These are phyloP conservation scores for Vaccinium vitisidaea DNA, from an alignment of 148 eudicot species.

Conservation along the genomic window DNA sequence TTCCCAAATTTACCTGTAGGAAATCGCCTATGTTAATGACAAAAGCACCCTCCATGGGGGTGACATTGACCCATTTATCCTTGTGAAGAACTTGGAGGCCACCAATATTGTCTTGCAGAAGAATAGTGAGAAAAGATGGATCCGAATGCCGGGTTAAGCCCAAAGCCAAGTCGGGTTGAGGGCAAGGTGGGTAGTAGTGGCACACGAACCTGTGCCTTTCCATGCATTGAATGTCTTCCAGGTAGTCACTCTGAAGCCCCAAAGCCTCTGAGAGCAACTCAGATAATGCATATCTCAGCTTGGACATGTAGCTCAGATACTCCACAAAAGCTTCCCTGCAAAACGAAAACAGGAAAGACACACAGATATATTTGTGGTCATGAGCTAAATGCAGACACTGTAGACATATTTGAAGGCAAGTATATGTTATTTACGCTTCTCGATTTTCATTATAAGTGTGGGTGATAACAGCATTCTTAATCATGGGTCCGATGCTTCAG, in stretches of 20 bases:
- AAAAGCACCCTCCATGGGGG: slow-evolving; percentile 41
- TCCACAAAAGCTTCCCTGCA: not conserved
- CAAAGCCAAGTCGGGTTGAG: slow-evolving; percentile 39
- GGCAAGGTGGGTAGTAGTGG: slow-evolving; percentile 49
- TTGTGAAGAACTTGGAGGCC: slow-evolving; percentile 48
- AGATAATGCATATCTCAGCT: slow-evolving; percentile 9
- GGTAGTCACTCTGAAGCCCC: slow-evolving; percentile 33
- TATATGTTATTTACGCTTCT: not conserved
- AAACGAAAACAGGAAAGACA: not conserved
- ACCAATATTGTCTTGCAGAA: slow-evolving; percentile 35
- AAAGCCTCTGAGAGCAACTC: slow-evolving; percentile 39
- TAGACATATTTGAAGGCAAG: too few relatives aligned
- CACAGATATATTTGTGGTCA: not conserved
- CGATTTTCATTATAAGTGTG: not conserved
- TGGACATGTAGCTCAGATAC: not conserved
- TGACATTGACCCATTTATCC: slow-evolving; percentile 38
- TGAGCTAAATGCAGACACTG: not conserved
- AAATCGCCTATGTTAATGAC: slow-evolving; percentile 41
- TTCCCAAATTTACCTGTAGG: slow-evolving; percentile 31
- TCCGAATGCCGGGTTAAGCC: slow-evolving; percentile 43
- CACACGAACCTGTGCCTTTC: slow-evolving; percentile 34
- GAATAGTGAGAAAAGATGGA: slow-evolving; percentile 40
- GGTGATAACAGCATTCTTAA: not conserved
- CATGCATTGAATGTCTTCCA: slow-evolving; percentile 35
- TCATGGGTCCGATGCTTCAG: too few relatives aligned